A percentile compares a stretch with the other conserved stretches of the same genome.
Conservation (phyloP, 768 basidiomycete genomes). For the Suillus subalutaceus region DNA sequence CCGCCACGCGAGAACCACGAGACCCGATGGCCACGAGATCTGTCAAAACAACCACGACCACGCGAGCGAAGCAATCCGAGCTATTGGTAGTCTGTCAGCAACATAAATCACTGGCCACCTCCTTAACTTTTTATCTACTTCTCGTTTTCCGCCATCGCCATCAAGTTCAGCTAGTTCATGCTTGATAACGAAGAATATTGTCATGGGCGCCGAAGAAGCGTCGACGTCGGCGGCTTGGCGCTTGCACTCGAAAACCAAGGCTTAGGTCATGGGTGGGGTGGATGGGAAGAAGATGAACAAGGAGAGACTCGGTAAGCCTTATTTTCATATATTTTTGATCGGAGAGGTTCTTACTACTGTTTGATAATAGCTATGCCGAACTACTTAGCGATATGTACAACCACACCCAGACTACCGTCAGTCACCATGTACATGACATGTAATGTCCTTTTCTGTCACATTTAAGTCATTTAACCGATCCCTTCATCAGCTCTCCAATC, state of each 20-base stretch:
- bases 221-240: constrained; percentile 88
- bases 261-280: constrained; percentile 73
- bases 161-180: constrained; percentile 18
- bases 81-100: constrained; percentile 19
- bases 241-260: constrained; percentile 69
- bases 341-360: constrained; percentile 17
- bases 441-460: constrained; percentile 16
- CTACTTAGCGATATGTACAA: constrained; percentile 83
- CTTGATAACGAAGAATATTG: constrained; percentile 31
- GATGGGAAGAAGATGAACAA: constrained; percentile 52
- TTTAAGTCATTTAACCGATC: constrained; percentile 16
- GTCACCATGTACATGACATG: constrained; percentile 42
- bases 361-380: constrained; percentile 67
- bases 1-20: constrained; percentile 39
- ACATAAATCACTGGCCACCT: constrained; percentile 13
- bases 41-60: constrained; percentile 32
- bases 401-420: constrained; percentile 75
- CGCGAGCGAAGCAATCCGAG: constrained; percentile 36
- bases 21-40: constrained; percentile 28
- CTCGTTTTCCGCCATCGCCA: not conserved
- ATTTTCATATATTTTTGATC: constrained; percentile 9
- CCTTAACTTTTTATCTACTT: constrained; percentile 9
- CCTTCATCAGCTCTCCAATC: constrained; percentile 46
- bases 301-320: constrained; percentile 52
- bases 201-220: constrained; percentile 64